These are phyloP conservation scores for Cucumis cinereus DNA, from an alignment of 306 rosid species.

Conservation along the genomic window DNA sequence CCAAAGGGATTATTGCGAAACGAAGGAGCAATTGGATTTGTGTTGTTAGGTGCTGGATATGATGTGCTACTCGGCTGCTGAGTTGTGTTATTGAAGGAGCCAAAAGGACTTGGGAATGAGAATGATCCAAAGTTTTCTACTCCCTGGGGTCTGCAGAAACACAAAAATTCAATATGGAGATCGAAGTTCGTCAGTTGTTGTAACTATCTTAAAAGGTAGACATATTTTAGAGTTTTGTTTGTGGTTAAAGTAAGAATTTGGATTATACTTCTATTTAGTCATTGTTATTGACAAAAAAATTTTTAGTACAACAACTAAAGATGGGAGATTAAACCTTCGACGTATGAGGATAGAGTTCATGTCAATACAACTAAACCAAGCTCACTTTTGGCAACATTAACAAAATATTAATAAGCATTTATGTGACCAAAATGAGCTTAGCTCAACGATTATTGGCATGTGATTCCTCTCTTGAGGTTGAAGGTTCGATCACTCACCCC, in stretches of 20 bases:
- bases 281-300: too few species aligned
- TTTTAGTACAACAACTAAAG: too few species aligned
- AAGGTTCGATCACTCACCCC: too few species aligned
- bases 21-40: slow-evolving; percentile 14
- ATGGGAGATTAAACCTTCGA: too few species aligned
- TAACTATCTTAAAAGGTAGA: background rate
- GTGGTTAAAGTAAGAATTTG: background rate
- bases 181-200: background rate
- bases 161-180: background rate
- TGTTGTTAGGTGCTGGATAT: slow-evolving; percentile 12
- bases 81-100: background rate
- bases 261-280: background rate
- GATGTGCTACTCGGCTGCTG: background rate
- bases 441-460: too few species aligned
- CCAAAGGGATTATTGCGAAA: slow-evolving; percentile 61
- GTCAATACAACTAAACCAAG: too few species aligned
- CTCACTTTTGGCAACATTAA: too few species aligned
- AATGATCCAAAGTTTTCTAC: background rate
- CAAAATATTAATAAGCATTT: too few species aligned
- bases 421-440: too few species aligned
- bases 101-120: background rate
- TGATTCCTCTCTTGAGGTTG: too few species aligned
- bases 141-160: background rate
- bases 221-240: background rate
- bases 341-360: too few species aligned